Evolutionary conservation across 176 grass and related monocot species (phyloP), one percentile per base, ranked within the genome.

Genomic region (Aegilops sharonensis): DNA sequence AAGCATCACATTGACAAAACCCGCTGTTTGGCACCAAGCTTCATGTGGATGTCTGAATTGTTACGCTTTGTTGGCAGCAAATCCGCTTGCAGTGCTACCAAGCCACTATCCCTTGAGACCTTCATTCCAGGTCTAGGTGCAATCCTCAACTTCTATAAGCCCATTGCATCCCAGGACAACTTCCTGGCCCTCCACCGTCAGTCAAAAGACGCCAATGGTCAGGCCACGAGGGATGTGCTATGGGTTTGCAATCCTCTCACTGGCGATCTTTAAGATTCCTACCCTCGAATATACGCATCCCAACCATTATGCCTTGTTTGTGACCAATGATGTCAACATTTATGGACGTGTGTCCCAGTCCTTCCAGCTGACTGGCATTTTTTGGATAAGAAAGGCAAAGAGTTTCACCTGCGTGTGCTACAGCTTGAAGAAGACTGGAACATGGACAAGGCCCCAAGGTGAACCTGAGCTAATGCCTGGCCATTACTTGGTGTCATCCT

Each of bases 141-240:
- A 43, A 78, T 27, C 72, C 86, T 88, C 72, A 88, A 88, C 37
- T 88, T 88, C 31, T 78, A 78, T 35, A 74, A 70, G 20, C 72
- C 86, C 20, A 6, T 88, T 45, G 64, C 73, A 27, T 88, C 86
- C 20, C 73, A 88, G 8, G 73, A 83, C 64, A 83, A 27, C 27
- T 83, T 88, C 50, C 13, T 88, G 50, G 80, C 42, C 21, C 64
- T 88, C 6, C 1, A 50, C 27, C 36, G 30, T 32, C 52, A 32
- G n/a, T 62, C 6, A 0, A 18, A 78, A 78, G 35, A 15, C 27
- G 2, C 0, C 13, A 8, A 78, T 83, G 73, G 64, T 43, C 2
- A 61, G 17, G 0, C 25, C 20, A 31, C 0, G 23, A n/a, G 23
- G 3, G 64, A 78, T 62, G 27, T 1, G 18, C 3, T 88, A 35